These are phyloP conservation scores for Tuber umbilicatum DNA, from an alignment of 495 filamentous ascomycete genomes.

Conservation along the genomic window DNA sequence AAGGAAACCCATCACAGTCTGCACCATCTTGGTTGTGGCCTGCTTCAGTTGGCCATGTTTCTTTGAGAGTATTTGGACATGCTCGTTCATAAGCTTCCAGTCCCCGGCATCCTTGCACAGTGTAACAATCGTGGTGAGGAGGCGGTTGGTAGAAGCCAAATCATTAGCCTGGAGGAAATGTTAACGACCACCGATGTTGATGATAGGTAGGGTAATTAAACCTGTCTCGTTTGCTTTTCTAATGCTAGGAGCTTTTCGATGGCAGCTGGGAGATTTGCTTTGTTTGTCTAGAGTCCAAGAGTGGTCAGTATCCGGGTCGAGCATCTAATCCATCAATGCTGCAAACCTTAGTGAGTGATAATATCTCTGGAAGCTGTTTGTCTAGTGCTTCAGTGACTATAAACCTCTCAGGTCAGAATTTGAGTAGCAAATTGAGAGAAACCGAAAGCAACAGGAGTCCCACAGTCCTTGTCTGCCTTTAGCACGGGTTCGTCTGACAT, in stretches of 20 bases:
- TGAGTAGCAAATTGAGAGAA: slow-evolving; percentile 5
- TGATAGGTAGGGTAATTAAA: slow-evolving; percentile 40
- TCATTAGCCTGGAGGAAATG: slow-evolving; percentile 66
- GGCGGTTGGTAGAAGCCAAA: slow-evolving; percentile 83
- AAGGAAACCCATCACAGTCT: slow-evolving; percentile 86
- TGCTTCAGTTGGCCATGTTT: slow-evolving; percentile 99
- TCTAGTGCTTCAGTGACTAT: slow-evolving; percentile 77
- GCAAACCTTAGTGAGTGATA: slow-evolving; percentile 78
- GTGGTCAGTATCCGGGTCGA: slow-evolving; percentile 16
- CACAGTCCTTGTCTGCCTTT: slow-evolving; percentile 59
- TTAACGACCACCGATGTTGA: slow-evolving; percentile 25
- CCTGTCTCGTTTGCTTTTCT: slow-evolving; percentile 96
- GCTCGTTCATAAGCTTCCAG: slow-evolving; percentile 90
- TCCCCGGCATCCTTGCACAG: slow-evolving; percentile 88
- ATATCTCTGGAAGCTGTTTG: slow-evolving; percentile 78
- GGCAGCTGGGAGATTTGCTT: slow-evolving; percentile 74
- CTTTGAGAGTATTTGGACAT: slow-evolving; percentile 90
- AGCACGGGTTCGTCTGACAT: slow-evolving; percentile 44
- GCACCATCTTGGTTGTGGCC: slow-evolving; percentile 97
- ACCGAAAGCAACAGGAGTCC: slow-evolving; percentile 7
- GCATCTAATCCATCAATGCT: slow-evolving; percentile 25
- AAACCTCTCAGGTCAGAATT: slow-evolving; percentile 7
- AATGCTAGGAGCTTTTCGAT: slow-evolving; percentile 85
- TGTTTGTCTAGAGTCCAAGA: slow-evolving; percentile 15
- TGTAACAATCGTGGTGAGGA: slow-evolving; percentile 80